These are phyloP conservation scores for Hyaloperonospora arabidopsidis DNA, from an alignment of 352 stramenopile genomes.

Conservation along the genomic window DNA sequence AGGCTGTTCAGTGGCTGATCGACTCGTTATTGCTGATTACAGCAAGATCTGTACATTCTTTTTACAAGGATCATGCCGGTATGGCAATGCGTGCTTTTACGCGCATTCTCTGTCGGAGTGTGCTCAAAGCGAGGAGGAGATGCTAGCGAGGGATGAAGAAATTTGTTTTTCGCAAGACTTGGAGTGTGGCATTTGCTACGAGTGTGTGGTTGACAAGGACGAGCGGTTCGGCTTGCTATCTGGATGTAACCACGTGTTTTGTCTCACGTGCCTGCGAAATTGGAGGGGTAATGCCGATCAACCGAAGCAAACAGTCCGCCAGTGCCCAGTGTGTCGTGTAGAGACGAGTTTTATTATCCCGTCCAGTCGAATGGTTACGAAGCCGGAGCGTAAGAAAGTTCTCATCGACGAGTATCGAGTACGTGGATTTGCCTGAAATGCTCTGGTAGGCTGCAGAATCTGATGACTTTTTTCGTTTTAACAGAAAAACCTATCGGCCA, in stretches of 20 bases:
- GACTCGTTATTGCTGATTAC: slow-evolving; percentile 4
- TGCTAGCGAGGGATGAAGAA: slow-evolving; percentile 51
- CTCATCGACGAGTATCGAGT: slow-evolving; percentile 65
- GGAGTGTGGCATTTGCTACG: slow-evolving; percentile 84
- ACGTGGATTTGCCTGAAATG: slow-evolving; percentile 10
- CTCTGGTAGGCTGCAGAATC: slow-evolving; percentile 1
- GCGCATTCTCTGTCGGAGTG: slow-evolving; percentile 48
- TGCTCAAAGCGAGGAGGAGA: slow-evolving; percentile 41
- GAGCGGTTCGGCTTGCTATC: slow-evolving; percentile 80
- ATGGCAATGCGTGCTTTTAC: slow-evolving; percentile 77
- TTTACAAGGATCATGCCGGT: slow-evolving; percentile 70
- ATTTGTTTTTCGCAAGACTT: slow-evolving; percentile 53
- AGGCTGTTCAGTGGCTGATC: background rate
- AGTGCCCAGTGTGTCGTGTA: slow-evolving; percentile 67
- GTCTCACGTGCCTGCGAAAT: slow-evolving; percentile 75
- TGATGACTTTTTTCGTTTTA: slow-evolving; percentile 4
- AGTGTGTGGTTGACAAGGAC: slow-evolving; percentile 60
- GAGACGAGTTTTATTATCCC: slow-evolving; percentile 83
- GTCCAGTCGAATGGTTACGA: slow-evolving; percentile 70
- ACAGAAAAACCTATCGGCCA: slow-evolving; percentile 59
- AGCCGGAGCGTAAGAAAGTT: slow-evolving; percentile 52
- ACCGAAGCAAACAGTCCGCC: slow-evolving; percentile 68
- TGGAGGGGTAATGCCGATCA: slow-evolving; percentile 57
- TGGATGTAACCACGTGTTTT: slow-evolving; percentile 77
- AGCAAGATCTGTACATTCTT: slow-evolving; percentile 83